A percentile compares a stretch with the other conserved stretches of the same genome.
Conservation (phyloP, 805 yeast species). For the Lipomyces chichibuensis region DNA sequence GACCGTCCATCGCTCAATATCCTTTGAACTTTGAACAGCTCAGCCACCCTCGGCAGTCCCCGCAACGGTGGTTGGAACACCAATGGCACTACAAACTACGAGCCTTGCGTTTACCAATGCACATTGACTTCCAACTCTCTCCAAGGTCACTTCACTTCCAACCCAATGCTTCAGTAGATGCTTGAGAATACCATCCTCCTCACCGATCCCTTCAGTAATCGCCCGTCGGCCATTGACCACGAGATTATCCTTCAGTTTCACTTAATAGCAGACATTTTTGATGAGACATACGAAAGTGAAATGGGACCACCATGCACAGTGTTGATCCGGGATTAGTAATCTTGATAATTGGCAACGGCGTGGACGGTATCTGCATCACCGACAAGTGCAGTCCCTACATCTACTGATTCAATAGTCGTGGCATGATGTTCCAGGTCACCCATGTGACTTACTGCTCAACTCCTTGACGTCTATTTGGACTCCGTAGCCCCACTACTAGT, state of each 20-base stretch:
- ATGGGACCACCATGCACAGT: background rate
- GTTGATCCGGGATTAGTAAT: constrained; percentile 26
- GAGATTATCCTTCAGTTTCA: constrained; percentile 23
- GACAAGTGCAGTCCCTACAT: constrained; percentile 34
- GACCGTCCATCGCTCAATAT: constrained; percentile 28
- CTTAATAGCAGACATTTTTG: constrained; percentile 26
- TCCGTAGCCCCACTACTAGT: constrained; percentile 22
- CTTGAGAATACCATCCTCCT: constrained; percentile 28
- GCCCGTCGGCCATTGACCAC: constrained; percentile 32
- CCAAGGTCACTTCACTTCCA: constrained; percentile 9
- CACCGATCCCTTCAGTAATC: constrained; percentile 31
- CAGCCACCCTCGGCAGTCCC: constrained; percentile 24
- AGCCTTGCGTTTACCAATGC: constrained; percentile 28
- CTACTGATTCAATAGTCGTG: constrained; percentile 23
- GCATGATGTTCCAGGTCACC: constrained; percentile 27
- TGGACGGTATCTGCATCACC: constrained; percentile 32
- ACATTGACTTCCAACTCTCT: constrained; percentile 21
- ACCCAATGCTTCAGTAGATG: constrained; percentile 27
- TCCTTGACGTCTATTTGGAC: constrained; percentile 30
- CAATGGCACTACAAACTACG: constrained; percentile 29
- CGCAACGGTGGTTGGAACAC: constrained; percentile 37
- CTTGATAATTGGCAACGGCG: constrained; percentile 25
- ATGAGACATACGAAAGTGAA: constrained; percentile 20
- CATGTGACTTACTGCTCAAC: constrained; percentile 29
- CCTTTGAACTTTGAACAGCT: constrained; percentile 18